Evolutionary conservation across 345 rosid species (phyloP).

Genomic region (Eucalyptus viminalis): DNA sequence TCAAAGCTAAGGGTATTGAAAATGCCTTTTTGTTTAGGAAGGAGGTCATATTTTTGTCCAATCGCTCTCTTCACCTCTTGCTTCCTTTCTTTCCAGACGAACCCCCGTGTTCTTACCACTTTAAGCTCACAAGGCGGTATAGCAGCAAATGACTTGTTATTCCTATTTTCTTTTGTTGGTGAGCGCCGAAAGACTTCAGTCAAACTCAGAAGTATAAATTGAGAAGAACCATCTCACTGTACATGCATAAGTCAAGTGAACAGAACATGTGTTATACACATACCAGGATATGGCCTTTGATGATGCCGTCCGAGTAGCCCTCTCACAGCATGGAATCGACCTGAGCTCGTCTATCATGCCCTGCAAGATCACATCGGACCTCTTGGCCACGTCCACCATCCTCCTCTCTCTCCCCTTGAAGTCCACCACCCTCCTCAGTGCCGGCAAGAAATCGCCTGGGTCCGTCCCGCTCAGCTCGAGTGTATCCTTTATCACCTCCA

Average conservation of each 20-base stretch:
- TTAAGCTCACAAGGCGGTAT: no score
- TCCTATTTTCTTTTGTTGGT: not conserved
- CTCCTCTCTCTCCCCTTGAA: constrained; percentile 12
- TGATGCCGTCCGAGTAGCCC: constrained; percentile 27
- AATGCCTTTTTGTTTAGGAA: not conserved
- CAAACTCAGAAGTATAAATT: no score
- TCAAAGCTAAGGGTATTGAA: not conserved
- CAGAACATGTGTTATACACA: not conserved
- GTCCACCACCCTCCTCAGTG: constrained; percentile 20
- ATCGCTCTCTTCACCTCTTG: not conserved
- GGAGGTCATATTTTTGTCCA: not conserved
- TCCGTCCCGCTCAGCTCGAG: not conserved
- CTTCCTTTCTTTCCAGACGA: not conserved
- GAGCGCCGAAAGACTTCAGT: not conserved
- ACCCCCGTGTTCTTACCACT: not conserved
- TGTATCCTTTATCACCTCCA: not conserved
- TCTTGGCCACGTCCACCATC: not conserved
- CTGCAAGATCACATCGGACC: constrained; percentile 30
- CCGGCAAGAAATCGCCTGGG: constrained; percentile 29
- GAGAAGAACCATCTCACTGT: not conserved
- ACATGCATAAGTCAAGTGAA: not conserved
- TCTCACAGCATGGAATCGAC: constrained; percentile 23
- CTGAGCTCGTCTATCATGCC: constrained; percentile 31
- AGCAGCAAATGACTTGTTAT: no score
- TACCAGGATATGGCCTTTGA: constrained; percentile 30